Evolutionary conservation across 768 basidiomycete genomes (phyloP), one percentile per base, ranked within the genome.

Genomic region (Boletus vermiculosoides): DNA sequence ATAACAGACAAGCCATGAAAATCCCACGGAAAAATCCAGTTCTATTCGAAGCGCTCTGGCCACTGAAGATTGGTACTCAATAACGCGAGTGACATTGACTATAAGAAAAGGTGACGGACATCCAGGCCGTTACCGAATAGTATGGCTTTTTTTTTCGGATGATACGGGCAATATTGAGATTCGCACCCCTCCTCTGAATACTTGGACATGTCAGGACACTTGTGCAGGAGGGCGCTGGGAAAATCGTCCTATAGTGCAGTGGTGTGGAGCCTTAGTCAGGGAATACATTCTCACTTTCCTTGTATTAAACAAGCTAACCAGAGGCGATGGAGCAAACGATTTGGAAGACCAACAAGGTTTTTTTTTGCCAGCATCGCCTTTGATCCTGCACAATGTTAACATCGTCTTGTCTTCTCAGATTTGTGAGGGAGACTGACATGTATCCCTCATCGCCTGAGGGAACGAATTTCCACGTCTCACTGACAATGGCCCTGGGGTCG

Each of bases 51-150:
- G n/a, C n/a, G n/a, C n/a, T n/a, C n/a, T n/a, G n/a, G n/a, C n/a
- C n/a, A n/a, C n/a, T n/a, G n/a, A n/a, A n/a, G n/a, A n/a, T n/a
- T n/a, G n/a, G n/a, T n/a, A n/a, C n/a, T n/a, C n/a, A n/a, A n/a
- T n/a, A n/a, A n/a, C n/a, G n/a, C n/a, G n/a, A n/a, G n/a, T n/a
- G n/a, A n/a, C n/a, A n/a, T n/a, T n/a, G n/a, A n/a, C 25, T 5
- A 1, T 1, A 30, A 30, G 2, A 31, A 58, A 61, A 31, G 40
- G 30, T 2, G 60, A 55, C 39, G 60, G 60, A n/a, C n/a, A 48
- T 40, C 58, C 58, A 36, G n/a, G n/a, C 60, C 55, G 22, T 58
- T 52, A 18, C 8, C 36, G 18, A 16, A 6, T 16, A 5, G 6
- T n/a, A n/a, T n/a, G n/a, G n/a, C n/a, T n/a, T n/a, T n/a, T n/a